Conservation (phyloP, 2,329 filamentous ascomycete genomes). For the Alternaria brassicicola region DNA sequence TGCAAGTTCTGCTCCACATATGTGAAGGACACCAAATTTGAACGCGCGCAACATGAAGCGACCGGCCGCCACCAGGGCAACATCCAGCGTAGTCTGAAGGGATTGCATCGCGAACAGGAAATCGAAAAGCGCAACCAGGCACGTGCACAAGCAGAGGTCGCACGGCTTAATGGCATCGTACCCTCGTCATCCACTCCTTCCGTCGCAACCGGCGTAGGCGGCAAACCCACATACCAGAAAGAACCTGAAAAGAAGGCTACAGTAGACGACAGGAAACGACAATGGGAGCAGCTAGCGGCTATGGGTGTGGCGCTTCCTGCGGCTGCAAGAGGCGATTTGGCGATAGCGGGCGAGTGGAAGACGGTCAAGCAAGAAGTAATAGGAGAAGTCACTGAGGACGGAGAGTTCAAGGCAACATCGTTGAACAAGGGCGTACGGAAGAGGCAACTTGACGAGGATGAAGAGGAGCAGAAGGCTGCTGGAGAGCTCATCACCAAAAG, state of each 20-base stretch:
- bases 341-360: conserved; percentile 88
- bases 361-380: conserved; percentile 61
- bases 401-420: conserved; percentile 52
- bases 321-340: conserved; percentile 78
- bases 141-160: conserved; percentile 81
- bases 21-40: conserved; percentile 90
- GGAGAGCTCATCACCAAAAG: conserved; percentile 53
- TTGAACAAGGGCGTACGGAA: conserved; percentile 66
- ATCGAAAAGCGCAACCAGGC: conserved; percentile 81
- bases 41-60: conserved; percentile 86
- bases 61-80: conserved; percentile 83
- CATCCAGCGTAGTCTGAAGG: conserved; percentile 86
- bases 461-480: conserved; percentile 65
- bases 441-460: conserved; percentile 64
- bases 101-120: conserved; percentile 85
- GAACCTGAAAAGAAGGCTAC: conserved; percentile 55
- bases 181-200: conserved; percentile 50
- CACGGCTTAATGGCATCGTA: conserved; percentile 80
- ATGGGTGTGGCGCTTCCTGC: conserved; percentile 86
- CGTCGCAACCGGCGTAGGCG: conserved; percentile 37
- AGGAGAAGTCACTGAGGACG: conserved; percentile 51
- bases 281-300: conserved; percentile 85
- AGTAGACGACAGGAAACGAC: conserved; percentile 74
- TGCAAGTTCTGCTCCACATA: conserved; percentile 95
- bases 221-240: conserved; percentile 39